phyloP scores from a whole-genome alignment of 495 filamentous ascomycete genomes.

The Tuber aestivum region DNA sequence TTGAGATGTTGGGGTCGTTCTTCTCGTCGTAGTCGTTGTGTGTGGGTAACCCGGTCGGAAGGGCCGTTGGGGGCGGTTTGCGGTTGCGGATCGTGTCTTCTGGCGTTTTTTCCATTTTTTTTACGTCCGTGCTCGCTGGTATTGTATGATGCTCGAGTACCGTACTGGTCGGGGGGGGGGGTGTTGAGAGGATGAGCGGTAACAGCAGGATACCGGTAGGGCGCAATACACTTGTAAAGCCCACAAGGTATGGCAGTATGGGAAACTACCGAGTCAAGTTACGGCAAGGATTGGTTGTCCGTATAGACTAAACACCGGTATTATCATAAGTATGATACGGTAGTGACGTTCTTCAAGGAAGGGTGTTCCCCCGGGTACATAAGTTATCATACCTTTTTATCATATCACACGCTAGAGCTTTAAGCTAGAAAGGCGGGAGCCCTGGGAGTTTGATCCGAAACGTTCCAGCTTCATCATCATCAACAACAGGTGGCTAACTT shows the following conservation, averaged over 20 bases:
- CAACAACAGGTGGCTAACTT: no score
- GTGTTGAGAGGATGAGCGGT: slow-evolving; percentile 15
- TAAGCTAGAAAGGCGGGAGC: background rate
- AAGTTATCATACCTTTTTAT: background rate
- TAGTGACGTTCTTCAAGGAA: background rate
- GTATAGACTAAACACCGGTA: no score
- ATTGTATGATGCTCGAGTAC: background rate
- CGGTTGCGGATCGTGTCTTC: slow-evolving; percentile 36
- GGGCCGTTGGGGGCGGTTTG: slow-evolving; percentile 12
- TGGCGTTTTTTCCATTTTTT: slow-evolving; percentile 36
- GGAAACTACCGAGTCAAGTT: slow-evolving; percentile 7
- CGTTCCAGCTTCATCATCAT: background rate
- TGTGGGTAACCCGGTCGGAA: slow-evolving; percentile 29
- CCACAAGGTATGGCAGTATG: no score
- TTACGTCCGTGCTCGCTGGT: slow-evolving; percentile 3
- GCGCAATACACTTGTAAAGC: background rate
- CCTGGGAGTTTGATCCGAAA: background rate
- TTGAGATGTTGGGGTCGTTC: slow-evolving; percentile 44
- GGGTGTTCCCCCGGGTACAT: background rate
- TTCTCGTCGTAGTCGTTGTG: slow-evolving; percentile 43
- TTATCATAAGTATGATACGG: background rate
- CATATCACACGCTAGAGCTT: background rate
- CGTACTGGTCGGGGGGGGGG: slow-evolving; percentile 5
- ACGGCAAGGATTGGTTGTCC: background rate
- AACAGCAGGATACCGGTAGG: slow-evolving; percentile 4